A percentile compares a stretch with the other conserved stretches of the same genome.
Conservation (phyloP, 1,139 yeast genomes). For the Casaregolazyma suthepensis region DNA sequence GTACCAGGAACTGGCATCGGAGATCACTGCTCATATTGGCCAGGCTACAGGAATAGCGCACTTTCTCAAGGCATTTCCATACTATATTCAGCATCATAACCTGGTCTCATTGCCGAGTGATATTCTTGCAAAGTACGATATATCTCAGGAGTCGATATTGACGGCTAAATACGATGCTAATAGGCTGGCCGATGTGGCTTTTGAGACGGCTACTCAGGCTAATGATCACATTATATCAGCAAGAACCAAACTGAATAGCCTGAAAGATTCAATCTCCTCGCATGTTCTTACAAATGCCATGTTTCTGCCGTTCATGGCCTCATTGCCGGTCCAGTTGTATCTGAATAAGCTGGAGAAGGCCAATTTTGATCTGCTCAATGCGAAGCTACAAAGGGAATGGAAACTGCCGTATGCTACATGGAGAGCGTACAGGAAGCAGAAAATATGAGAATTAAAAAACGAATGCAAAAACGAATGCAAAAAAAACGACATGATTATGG, state of each 20-base stretch:
- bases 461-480: not conserved
- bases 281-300: constrained; percentile 56
- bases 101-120: constrained; percentile 55
- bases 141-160: constrained; percentile 59
- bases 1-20: constrained; percentile 30
- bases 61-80: constrained; percentile 55
- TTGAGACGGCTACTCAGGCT: constrained; percentile 66
- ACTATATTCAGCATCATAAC: constrained; percentile 48
- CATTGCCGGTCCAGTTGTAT: constrained; percentile 60
- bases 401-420: constrained; percentile 63
- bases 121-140: constrained; percentile 44
- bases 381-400: constrained; percentile 57
- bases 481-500: not conserved
- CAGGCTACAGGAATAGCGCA: constrained; percentile 73
- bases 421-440: constrained; percentile 44
- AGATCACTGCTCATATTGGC: constrained; percentile 75
- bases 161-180: constrained; percentile 25
- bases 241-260: constrained; percentile 41
- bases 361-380: constrained; percentile 58
- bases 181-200: constrained; percentile 53
- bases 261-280: constrained; percentile 38
- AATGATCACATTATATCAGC: constrained; percentile 78
- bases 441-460: constrained; percentile 31
- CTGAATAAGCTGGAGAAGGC: constrained; percentile 52
- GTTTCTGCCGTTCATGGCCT: constrained; percentile 58